These are phyloP conservation scores for Rhizopus stolonifer DNA, from an alignment of 371 early-diverging fungal genomes.

Conservation along the genomic window DNA sequence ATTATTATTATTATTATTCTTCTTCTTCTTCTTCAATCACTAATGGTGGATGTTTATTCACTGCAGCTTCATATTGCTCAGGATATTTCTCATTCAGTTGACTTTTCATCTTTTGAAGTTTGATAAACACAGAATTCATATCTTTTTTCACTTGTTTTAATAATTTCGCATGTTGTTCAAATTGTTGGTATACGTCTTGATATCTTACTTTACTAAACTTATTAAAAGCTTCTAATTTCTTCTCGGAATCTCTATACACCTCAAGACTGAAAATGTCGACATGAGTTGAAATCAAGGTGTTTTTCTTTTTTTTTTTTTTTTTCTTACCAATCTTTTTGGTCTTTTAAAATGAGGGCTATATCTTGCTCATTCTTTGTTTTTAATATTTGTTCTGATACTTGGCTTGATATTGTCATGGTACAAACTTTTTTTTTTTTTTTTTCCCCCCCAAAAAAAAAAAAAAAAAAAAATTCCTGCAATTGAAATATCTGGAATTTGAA, in stretches of 20 bases:
- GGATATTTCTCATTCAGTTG: conserved; percentile 38
- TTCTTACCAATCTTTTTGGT: conserved; percentile 24
- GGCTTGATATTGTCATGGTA: conserved; percentile 15
- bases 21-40: conserved; percentile 27
- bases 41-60: conserved; percentile 33
- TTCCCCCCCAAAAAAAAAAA: too few species aligned
- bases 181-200: conserved; percentile 40
- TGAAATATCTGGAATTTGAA: too few species aligned
- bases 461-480: too few species aligned
- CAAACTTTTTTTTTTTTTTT: too few species aligned
- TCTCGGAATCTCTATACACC: conserved; percentile 10
- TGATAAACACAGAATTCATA: conserved; percentile 40
- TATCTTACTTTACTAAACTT: conserved; percentile 49
- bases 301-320: background rate
- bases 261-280: background rate
- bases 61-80: conserved; percentile 25
- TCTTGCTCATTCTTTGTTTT: conserved; percentile 22
- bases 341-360: conserved; percentile 8
- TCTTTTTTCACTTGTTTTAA: conserved; percentile 42
- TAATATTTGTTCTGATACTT: conserved; percentile 18
- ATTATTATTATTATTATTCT: background rate
- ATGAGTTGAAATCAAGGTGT: background rate
- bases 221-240: conserved; percentile 42
- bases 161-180: conserved; percentile 42
- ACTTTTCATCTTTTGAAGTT: conserved; percentile 37